Conservation (phyloP, 768 basidiomycete genomes). For the Suillus cothurnatus region DNA sequence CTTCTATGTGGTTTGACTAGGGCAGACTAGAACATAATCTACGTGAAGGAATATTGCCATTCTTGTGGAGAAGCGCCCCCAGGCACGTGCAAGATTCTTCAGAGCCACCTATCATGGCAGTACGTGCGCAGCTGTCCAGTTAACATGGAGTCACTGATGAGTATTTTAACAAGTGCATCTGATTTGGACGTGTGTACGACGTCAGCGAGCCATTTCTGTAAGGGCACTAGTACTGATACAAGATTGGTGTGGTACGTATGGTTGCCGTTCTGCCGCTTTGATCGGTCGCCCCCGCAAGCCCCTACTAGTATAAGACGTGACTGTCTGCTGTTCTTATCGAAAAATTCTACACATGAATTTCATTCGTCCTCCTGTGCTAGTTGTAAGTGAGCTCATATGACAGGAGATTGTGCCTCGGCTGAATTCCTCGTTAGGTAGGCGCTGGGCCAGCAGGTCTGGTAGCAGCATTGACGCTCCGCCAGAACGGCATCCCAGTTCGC, state of each 20-base stretch:
- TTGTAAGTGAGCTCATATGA: background rate
- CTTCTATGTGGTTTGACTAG: no score
- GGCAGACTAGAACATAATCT: no score
- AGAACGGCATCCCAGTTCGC: slow-evolving; percentile 27
- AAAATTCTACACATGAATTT: background rate
- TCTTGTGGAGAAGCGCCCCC: no score
- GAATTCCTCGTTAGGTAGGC: slow-evolving; percentile 38
- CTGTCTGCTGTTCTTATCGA: background rate
- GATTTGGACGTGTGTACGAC: background rate
- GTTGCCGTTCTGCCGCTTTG: background rate
- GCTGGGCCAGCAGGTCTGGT: slow-evolving; percentile 50
- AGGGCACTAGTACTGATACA: no score
- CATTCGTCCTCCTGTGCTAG: slow-evolving; percentile 5
- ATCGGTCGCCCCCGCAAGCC: background rate
- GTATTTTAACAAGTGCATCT: background rate
- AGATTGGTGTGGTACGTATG: background rate
- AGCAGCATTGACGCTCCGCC: slow-evolving; percentile 40
- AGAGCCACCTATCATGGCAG: no score
- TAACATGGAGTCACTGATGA: background rate
- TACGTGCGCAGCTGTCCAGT: no score
- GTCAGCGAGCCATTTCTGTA: no score
- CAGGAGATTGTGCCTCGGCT: background rate
- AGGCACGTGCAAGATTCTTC: no score
- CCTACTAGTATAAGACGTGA: background rate
- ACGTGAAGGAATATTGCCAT: no score